These are phyloP conservation scores for Bipolaris victoriae DNA, from an alignment of 2,329 filamentous ascomycete species.

Conservation along the genomic window DNA sequence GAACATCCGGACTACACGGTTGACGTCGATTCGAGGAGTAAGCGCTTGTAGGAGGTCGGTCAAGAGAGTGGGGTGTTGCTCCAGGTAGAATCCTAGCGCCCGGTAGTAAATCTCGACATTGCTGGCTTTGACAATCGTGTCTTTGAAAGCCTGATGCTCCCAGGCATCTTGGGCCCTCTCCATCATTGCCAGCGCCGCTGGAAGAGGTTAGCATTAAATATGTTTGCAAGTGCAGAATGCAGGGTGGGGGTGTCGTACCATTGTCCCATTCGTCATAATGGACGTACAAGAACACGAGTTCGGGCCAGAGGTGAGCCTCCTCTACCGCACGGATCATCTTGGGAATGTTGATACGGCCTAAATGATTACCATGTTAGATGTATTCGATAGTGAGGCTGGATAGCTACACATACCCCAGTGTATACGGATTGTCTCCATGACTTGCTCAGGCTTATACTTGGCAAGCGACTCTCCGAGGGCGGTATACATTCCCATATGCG, in stretches of 20 bases:
- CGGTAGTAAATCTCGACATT: slow-evolving; percentile 99
- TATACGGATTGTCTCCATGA: slow-evolving; percentile 98
- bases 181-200: slow-evolving; percentile 92
- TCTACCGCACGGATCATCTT: slow-evolving; percentile 95
- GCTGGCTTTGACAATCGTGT: slow-evolving; percentile 95
- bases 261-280: slow-evolving; percentile 99
- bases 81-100: slow-evolving; percentile 93
- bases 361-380: neutral
- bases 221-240: too few species aligned
- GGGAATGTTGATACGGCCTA: slow-evolving; percentile 86
- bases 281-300: slow-evolving; percentile 89
- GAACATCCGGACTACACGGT: slow-evolving; percentile 99
- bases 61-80: slow-evolving; percentile 92
- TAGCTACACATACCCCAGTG: slow-evolving; percentile 73
- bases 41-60: slow-evolving; percentile 94
- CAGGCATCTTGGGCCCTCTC: slow-evolving; percentile 96
- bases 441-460: slow-evolving; percentile 87
- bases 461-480: slow-evolving; percentile 88
- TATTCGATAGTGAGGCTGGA: too few species aligned
- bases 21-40: slow-evolving; percentile 94
- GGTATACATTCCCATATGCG: slow-evolving; percentile 96
- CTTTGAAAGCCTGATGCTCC: slow-evolving; percentile 99
- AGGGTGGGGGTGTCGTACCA: too few species aligned
- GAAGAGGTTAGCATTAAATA: too few species aligned
- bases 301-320: slow-evolving; percentile 95